Evolutionary conservation across 352 stramenopile species (phyloP).

Genomic region (Globisporangium lucens): DNA sequence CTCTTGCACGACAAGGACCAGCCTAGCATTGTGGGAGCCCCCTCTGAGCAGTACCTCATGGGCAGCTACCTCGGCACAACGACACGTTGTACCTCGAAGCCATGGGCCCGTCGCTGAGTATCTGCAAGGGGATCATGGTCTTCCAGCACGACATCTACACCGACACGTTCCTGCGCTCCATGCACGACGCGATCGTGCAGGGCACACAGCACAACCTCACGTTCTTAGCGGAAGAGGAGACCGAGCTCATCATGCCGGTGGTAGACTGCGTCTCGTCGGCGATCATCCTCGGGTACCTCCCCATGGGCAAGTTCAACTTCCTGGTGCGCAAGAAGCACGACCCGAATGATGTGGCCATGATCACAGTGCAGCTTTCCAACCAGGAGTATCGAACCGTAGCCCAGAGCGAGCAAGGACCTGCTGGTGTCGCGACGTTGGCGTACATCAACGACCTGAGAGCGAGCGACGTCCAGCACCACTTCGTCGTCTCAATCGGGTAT

Average conservation of each 20-base stretch:
- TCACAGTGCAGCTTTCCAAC: conserved; percentile 25
- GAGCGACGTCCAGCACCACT: conserved; percentile 24
- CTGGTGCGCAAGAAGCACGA: conserved; percentile 23
- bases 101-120: conserved; percentile 13
- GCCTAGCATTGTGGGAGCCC: conserved; percentile 13
- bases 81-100: conserved; percentile 35
- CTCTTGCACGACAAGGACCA: conserved; percentile 14
- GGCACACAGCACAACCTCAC: conserved; percentile 37
- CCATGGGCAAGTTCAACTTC: conserved; percentile 26
- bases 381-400: conserved; percentile 31
- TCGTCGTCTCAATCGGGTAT: conserved; percentile 27
- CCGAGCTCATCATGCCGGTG: conserved; percentile 40
- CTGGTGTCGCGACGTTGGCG: conserved; percentile 25
- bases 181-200: conserved; percentile 21
- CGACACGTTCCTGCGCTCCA: conserved; percentile 29
- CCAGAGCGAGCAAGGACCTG: conserved; percentile 21
- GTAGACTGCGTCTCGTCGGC: conserved; percentile 37
- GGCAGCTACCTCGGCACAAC: conserved; percentile 25
- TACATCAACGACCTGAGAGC: conserved; percentile 26
- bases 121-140: conserved; percentile 1
- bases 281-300: conserved; percentile 20
- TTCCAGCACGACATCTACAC: conserved; percentile 25
- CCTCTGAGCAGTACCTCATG: conserved; percentile 25
- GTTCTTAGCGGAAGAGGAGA: conserved; percentile 13
- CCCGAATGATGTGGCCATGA: conserved; percentile 19